phyloP scores from a whole-genome alignment of 2,329 filamentous ascomycete species.

The Epichloe bromicola region DNA sequence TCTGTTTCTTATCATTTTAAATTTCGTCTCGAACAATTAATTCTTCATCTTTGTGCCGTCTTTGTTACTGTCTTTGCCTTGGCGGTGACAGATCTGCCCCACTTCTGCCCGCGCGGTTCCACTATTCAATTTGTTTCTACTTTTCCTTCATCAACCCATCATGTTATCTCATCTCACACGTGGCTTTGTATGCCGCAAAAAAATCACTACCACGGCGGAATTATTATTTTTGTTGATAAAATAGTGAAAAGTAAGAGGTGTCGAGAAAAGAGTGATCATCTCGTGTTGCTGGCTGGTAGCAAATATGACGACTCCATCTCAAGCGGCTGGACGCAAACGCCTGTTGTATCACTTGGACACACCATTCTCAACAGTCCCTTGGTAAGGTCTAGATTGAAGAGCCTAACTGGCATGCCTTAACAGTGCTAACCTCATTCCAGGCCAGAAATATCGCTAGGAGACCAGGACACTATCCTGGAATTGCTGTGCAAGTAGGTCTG shows the following conservation, averaged over 20 bases:
- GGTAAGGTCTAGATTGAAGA: conserved; percentile 30
- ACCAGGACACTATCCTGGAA: conserved; percentile 53
- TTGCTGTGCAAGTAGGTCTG: conserved; percentile 49
- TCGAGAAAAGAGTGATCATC: neutral
- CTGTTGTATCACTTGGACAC: conserved; percentile 52
- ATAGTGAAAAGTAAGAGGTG: too few species aligned
- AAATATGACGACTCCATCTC: conserved; percentile 14
- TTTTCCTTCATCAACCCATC: neutral
- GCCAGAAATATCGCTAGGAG: conserved; percentile 43
- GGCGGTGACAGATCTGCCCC: neutral
- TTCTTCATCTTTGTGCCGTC: neutral
- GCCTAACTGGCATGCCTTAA: neutral
- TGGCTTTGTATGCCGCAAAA: neutral
- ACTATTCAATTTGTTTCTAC: neutral
- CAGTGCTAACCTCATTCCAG: conserved; percentile 23
- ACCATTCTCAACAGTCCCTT: conserved; percentile 47
- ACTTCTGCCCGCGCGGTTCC: neutral
- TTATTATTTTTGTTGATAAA: neutral
- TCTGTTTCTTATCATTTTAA: too few species aligned
- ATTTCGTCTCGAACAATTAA: neutral
- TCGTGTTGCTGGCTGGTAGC: neutral
- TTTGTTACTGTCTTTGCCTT: neutral
- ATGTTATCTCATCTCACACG: neutral
- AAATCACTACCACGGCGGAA: neutral
- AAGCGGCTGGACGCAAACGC: conserved; percentile 32